phyloP scores from a whole-genome alignment of 768 basidiomycete genomes.

The Tulasnella calospora region DNA sequence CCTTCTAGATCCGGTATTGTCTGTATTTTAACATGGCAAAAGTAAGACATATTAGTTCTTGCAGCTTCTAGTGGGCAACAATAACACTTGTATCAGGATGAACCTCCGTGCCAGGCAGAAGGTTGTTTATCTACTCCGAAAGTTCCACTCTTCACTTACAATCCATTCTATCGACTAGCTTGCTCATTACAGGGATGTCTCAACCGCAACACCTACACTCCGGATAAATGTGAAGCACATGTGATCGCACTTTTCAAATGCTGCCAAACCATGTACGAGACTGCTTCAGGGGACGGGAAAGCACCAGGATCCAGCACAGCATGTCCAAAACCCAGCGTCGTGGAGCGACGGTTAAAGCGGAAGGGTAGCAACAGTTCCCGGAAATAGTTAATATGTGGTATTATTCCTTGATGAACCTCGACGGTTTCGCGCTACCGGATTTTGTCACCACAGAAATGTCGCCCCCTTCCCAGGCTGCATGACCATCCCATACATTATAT shows the following conservation, averaged over 20 bases:
- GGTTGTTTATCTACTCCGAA: slow-evolving; percentile 20
- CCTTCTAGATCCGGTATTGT: background rate
- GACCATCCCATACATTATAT: background rate
- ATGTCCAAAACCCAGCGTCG: slow-evolving; percentile 52
- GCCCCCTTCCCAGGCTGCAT: background rate
- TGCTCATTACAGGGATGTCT: slow-evolving; percentile 62
- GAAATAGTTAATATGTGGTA: background rate
- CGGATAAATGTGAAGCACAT: slow-evolving; percentile 54
- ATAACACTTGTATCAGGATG: slow-evolving; percentile 8
- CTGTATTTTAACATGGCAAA: background rate
- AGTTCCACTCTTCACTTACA: background rate
- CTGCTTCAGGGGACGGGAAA: slow-evolving; percentile 39
- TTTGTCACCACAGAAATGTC: background rate
- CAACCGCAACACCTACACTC: slow-evolving; percentile 56
- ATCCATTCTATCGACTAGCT: slow-evolving; percentile 40
- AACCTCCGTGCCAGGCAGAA: slow-evolving; percentile 33
- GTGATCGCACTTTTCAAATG: slow-evolving; percentile 57
- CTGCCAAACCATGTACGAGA: slow-evolving; percentile 55
- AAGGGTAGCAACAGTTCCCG: background rate
- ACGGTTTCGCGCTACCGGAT: too few relatives aligned
- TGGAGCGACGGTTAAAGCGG: slow-evolving; percentile 55
- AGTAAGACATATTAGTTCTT: background rate
- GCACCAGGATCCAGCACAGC: slow-evolving; percentile 44
- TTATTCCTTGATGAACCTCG: background rate
- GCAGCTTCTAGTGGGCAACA: background rate